Percentiles rank a stretch among this genome's conserved stretches.
These are phyloP conservation scores for Populus deltoides DNA, from an alignment of 345 rosid species.

Conservation along the genomic window DNA sequence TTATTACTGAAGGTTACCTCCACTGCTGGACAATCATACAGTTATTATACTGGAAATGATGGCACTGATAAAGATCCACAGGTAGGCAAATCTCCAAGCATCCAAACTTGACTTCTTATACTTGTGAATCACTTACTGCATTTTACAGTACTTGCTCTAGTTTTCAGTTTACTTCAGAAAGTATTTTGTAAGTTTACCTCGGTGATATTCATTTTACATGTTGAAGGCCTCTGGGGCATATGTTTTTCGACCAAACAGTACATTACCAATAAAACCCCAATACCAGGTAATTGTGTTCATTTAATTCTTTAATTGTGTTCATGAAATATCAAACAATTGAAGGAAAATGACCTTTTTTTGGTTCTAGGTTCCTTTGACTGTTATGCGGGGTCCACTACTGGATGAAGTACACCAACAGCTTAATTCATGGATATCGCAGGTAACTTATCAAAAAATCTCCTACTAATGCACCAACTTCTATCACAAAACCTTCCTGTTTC, in stretches of 20 bases:
- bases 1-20: conserved; percentile 44
- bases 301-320: neutral
- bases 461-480: conserved; percentile 8
- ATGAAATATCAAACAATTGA: neutral
- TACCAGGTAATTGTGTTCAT: conserved; percentile 44
- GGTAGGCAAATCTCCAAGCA: conserved; percentile 40
- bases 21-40: conserved; percentile 58
- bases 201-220: conserved; percentile 6
- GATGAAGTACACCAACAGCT: conserved; percentile 81
- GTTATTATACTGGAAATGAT: conserved; percentile 83
- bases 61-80: conserved; percentile 90
- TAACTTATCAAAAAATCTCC: conserved; percentile 19
- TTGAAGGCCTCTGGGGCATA: conserved; percentile 94
- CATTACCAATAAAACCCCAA: conserved; percentile 44
- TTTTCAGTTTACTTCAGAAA: neutral
- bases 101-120: conserved; percentile 5
- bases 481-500: conserved; percentile 4
- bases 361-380: conserved; percentile 52
- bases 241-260: conserved; percentile 79
- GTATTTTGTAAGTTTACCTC: neutral
- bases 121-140: neutral
- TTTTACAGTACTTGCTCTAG: conserved; percentile 3
- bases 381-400: conserved; percentile 70
- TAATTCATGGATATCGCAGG: conserved; percentile 90
- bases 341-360: conserved; percentile 21